Conservation (phyloP, 108 stramenopile species). For the Thalassiosira profunda region DNA sequence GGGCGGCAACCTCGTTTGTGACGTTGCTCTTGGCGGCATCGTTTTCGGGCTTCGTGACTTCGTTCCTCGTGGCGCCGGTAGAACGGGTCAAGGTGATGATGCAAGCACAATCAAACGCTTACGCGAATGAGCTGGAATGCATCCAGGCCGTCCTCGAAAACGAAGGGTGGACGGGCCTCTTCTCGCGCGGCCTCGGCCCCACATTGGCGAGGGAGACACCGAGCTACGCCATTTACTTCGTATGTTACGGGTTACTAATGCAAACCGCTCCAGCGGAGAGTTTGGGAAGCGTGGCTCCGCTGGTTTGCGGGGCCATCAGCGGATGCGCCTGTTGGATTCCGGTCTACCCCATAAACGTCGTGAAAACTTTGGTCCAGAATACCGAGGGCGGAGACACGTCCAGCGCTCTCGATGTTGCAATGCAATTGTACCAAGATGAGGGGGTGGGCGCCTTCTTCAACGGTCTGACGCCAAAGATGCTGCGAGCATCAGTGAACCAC, state of each 20-base stretch:
- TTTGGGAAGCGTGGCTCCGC: conserved; percentile 38
- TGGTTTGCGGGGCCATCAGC: conserved; percentile 50
- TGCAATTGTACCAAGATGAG: conserved; percentile 32
- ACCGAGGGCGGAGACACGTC: conserved; percentile 18
- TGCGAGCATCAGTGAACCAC: conserved; percentile 58
- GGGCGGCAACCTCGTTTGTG: conserved; percentile 17
- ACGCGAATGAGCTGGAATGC: conserved; percentile 50
- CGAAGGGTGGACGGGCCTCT: conserved; percentile 47
- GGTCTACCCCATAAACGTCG: conserved; percentile 58
- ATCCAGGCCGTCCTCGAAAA: conserved; percentile 40
- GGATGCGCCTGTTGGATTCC: conserved; percentile 50
- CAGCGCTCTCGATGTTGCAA: conserved; percentile 35
- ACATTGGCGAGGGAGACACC: conserved; percentile 48
- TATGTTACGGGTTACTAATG: conserved; percentile 45
- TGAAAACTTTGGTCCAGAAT: conserved; percentile 55
- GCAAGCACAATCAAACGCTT: conserved; percentile 44
- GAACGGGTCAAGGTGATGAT: conserved; percentile 61
- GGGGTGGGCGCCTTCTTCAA: conserved; percentile 51
- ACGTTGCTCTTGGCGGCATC: conserved; percentile 46
- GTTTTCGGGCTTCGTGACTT: conserved; percentile 58
- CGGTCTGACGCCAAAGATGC: conserved; percentile 55
- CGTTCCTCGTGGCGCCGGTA: conserved; percentile 59
- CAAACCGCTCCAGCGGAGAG: conserved; percentile 25
- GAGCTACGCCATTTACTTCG: conserved; percentile 53
- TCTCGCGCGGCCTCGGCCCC: conserved; percentile 40